Percentiles rank a stretch among this genome's conserved stretches.
Conservation (phyloP, 345 rosid genomes). For the Gossypium arboreum region DNA sequence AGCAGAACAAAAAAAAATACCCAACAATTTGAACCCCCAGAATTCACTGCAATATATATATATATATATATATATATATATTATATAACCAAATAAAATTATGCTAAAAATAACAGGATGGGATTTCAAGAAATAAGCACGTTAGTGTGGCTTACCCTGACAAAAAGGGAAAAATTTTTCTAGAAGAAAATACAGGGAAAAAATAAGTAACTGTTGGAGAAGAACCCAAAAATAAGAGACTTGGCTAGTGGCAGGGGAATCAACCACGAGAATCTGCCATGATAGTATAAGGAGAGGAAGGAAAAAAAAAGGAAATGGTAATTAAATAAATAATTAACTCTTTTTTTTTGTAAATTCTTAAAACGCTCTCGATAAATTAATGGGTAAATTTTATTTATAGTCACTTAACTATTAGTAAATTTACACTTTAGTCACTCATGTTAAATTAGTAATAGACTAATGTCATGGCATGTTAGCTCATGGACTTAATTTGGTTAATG, state of each 20-base stretch:
- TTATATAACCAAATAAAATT: neutral
- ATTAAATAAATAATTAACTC: too few relatives aligned
- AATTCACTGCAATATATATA: neutral
- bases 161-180: neutral
- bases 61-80: neutral
- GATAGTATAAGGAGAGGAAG: neutral
- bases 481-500: too few relatives aligned
- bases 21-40: constrained; percentile 17
- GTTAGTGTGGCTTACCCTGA: constrained; percentile 1
- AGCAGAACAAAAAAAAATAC: neutral
- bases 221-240: constrained; percentile 14
- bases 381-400: neutral
- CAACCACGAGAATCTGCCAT: constrained; percentile 31
- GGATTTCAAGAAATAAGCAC: neutral
- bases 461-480: too few relatives aligned
- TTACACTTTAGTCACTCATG: neutral
- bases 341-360: neutral
- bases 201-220: neutral
- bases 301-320: too few relatives aligned
- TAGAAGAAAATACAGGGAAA: neutral
- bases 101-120: neutral
- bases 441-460: too few relatives aligned
- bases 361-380: neutral
- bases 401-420: neutral
- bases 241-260: constrained; percentile 16